Conservation (phyloP, 1,284 basidiomycete species). For the Cryptococcus sp. region DNA sequence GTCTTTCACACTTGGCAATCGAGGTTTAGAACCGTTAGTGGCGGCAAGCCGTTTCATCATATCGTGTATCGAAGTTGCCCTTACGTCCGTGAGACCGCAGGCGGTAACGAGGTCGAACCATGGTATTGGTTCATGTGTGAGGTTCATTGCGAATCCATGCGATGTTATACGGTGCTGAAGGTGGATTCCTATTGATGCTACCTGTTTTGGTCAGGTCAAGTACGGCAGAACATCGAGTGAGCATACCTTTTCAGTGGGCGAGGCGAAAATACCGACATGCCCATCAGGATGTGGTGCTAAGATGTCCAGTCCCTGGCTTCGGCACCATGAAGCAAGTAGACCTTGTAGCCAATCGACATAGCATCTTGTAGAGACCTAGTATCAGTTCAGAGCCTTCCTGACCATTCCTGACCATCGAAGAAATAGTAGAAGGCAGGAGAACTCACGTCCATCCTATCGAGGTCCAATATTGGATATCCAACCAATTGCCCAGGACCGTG, state of each 20-base stretch:
- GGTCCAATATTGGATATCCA: constrained; percentile 89
- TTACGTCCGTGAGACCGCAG: constrained; percentile 85
- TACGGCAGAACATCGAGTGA: not conserved
- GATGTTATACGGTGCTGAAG: constrained; percentile 88
- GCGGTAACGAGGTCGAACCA: constrained; percentile 90
- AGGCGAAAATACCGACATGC: constrained; percentile 48
- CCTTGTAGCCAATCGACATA: constrained; percentile 52
- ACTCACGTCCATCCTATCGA: constrained; percentile 56
- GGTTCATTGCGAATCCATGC: constrained; percentile 93
- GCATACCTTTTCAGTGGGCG: constrained; percentile 41
- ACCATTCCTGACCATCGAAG: not conserved
- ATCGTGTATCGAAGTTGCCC: constrained; percentile 53
- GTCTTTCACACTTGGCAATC: constrained; percentile 19
- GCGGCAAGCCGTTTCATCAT: constrained; percentile 11
- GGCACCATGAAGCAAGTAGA: constrained; percentile 41
- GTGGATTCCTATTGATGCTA: constrained; percentile 94
- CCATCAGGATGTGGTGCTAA: constrained; percentile 48
- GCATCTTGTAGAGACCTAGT: constrained; percentile 49
- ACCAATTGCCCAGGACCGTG: constrained; percentile 97
- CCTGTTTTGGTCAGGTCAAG: constrained; percentile 52
- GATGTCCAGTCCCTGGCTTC: constrained; percentile 26
- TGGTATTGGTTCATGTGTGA: constrained; percentile 67
- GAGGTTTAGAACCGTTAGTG: not conserved
- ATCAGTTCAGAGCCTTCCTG: not conserved
- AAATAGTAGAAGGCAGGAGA: not conserved